phyloP scores from a whole-genome alignment of 1,284 basidiomycete genomes.

The Schizopora paradoxa region DNA sequence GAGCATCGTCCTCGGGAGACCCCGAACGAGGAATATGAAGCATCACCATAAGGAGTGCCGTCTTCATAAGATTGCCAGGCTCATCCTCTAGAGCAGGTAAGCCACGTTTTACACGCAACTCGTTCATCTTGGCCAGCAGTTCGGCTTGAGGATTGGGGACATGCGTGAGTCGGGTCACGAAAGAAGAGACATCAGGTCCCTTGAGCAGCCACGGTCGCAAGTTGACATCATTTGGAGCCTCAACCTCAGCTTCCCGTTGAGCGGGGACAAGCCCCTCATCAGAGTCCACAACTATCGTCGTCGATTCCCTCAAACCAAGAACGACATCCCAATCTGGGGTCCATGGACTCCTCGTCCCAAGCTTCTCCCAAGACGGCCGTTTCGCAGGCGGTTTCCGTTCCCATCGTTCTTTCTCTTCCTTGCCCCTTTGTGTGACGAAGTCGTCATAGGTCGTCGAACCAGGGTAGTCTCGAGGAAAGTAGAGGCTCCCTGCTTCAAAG shows the following conservation, averaged over 20 bases:
- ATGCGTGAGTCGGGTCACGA: constrained; percentile 40
- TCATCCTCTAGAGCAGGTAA: constrained; percentile 39
- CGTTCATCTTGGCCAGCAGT: constrained; percentile 53
- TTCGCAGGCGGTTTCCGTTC: constrained; percentile 81
- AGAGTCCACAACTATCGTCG: constrained; percentile 19
- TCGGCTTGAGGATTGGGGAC: constrained; percentile 38
- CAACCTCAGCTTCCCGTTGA: constrained; percentile 38
- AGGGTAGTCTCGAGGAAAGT: constrained; percentile 83
- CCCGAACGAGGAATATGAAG: constrained; percentile 63
- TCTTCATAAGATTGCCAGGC: constrained; percentile 47
- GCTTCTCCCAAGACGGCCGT: constrained; percentile 61
- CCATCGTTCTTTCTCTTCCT: constrained; percentile 61
- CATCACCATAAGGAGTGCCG: constrained; percentile 62
- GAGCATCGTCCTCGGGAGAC: constrained; percentile 64
- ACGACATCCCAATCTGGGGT: constrained; percentile 66
- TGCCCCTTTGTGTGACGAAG: constrained; percentile 43
- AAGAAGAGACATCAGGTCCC: constrained; percentile 40
- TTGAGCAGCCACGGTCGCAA: constrained; percentile 61
- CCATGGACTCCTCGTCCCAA: constrained; percentile 71
- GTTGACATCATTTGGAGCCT: too few relatives aligned
- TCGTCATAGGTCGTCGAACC: constrained; percentile 45
- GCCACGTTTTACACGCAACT: constrained; percentile 49
- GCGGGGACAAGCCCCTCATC: constrained; percentile 43
- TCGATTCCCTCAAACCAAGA: constrained; percentile 41
- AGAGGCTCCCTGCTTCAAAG: constrained; percentile 69